Evolutionary conservation across 2,329 filamentous ascomycete genomes (phyloP).

Genomic region (Fusarium tupiense): DNA sequence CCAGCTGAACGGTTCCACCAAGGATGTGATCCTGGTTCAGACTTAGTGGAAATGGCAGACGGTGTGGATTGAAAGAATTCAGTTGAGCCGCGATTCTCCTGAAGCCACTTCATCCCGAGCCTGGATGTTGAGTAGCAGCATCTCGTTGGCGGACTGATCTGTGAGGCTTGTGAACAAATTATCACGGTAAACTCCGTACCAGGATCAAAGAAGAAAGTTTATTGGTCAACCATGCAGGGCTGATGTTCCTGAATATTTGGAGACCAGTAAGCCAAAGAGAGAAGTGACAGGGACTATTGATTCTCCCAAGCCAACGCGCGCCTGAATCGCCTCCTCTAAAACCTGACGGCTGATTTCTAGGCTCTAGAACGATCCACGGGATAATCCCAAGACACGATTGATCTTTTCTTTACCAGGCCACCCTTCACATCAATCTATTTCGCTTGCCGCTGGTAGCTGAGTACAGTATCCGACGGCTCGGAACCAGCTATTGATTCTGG

Average conservation of each 20-base stretch:
- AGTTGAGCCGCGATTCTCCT: not conserved
- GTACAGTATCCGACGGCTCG: not conserved
- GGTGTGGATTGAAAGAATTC: not conserved
- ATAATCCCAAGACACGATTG: too few species aligned
- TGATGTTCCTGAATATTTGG: not conserved
- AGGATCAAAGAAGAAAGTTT: not conserved
- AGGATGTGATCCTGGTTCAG: accelerated
- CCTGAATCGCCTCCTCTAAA: not conserved
- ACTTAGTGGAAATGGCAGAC: not conserved
- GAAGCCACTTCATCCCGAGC: accelerated
- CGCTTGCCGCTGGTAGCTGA: not conserved
- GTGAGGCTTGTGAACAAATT: accelerated
- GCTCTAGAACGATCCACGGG: too few species aligned
- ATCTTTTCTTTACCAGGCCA: accelerated
- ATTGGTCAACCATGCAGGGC: not conserved
- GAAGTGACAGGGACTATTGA: not conserved
- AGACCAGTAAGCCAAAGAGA: not conserved
- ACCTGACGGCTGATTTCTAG: not conserved
- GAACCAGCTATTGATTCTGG: too few species aligned
- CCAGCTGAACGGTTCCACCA: not conserved
- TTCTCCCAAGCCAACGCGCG: not conserved
- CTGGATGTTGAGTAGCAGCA: too few species aligned
- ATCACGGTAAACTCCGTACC: not conserved
- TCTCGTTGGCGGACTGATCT: too few species aligned
- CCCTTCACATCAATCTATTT: too few species aligned